Base-by-base conservation (phyloP, 768 basidiomycete genomes). In the Pisolithus orientalis region DNA sequence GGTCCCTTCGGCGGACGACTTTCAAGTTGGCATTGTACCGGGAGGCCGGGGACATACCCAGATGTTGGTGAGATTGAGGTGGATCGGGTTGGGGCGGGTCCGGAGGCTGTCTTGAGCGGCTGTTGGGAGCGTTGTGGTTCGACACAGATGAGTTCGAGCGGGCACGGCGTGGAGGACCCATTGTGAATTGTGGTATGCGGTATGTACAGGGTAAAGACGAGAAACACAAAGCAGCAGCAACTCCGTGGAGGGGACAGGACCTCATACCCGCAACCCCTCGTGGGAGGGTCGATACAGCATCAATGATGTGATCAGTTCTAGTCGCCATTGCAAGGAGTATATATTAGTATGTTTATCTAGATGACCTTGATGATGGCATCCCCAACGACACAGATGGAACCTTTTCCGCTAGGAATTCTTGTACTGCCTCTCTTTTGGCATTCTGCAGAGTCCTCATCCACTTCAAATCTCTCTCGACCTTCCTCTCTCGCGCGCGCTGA, bases 1-100 rank as follows among this genome's bases (percentile, higher is more conserved):
- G 82, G 62, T 93, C 90, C 62, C 87, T 78, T 55, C 86, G 79
- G 46, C 84, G 79, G 25, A 93, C 75, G 52, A 89, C 87, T 62
- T 83, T 88, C 71, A 92, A 80, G 72, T 92, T 92, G 67, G 81
- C 79, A 58, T 79, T 70, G 66, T 91, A 90, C 64, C 84, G 70
- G 29, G 82, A 78, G 7, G 78, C 75, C 11, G 83, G 75, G 4
- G 84, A 79, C 83, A 86, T 87, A 56, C 81, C 79, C 46, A 63
- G 51, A 6, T 40, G 38, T 0, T 61, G 56, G 1, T 55, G 56
- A 0, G 56, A 40, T 3, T 56, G 53, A 3, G 59, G 55, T 44
- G 57, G 47, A 25, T 56, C 51, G 44, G 49, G 52, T 39, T 50
- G 51, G 39, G 45, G 45, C 14, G 39, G 27, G 25, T 47, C 52